phyloP scores from a whole-genome alignment of 768 basidiomycete species.

The Tephrocybe sp. region DNA sequence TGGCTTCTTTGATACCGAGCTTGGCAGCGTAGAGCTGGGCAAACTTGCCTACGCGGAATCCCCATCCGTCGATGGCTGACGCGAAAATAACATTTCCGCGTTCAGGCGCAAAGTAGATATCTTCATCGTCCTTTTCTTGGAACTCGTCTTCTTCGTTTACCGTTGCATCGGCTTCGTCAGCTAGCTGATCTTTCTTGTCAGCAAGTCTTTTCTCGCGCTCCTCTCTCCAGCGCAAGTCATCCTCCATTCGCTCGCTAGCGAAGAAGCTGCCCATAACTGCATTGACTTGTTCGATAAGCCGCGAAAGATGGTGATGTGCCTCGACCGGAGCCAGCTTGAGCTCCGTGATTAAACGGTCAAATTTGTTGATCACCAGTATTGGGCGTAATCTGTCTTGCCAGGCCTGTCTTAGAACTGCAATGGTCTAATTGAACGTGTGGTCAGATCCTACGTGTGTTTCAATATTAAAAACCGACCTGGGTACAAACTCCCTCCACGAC shows the following conservation, averaged over 20 bases:
- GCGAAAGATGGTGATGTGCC: constrained; percentile 91
- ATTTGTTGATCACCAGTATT: constrained; percentile 94
- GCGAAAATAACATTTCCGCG: constrained; percentile 96
- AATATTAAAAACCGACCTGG: constrained; percentile 50
- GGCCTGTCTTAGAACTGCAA: constrained; percentile 92
- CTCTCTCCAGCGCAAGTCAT: constrained; percentile 92
- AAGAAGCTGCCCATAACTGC: constrained; percentile 98
- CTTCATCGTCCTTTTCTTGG: constrained; percentile 96
- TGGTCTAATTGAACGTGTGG: constrained; percentile 57
- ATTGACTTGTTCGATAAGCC: constrained; percentile 95
- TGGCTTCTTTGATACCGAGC: constrained; percentile 86
- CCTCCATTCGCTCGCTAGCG: constrained; percentile 94
- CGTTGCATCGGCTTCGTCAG: constrained; percentile 60
- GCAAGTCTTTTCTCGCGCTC: constrained; percentile 82
- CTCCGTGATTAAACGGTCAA: constrained; percentile 92
- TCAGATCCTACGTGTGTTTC: not conserved
- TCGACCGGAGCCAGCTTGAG: constrained; percentile 88
- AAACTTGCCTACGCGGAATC: constrained; percentile 91
- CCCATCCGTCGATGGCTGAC: constrained; percentile 96
- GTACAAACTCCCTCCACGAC: constrained; percentile 98
- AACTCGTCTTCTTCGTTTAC: constrained; percentile 66
- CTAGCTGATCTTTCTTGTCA: constrained; percentile 66
- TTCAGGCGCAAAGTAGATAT: constrained; percentile 96
- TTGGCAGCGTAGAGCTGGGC: constrained; percentile 90
- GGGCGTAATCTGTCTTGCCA: constrained; percentile 88